phyloP scores from a whole-genome alignment of 108 stramenopile genomes.

The Schizochytrium sp. region DNA sequence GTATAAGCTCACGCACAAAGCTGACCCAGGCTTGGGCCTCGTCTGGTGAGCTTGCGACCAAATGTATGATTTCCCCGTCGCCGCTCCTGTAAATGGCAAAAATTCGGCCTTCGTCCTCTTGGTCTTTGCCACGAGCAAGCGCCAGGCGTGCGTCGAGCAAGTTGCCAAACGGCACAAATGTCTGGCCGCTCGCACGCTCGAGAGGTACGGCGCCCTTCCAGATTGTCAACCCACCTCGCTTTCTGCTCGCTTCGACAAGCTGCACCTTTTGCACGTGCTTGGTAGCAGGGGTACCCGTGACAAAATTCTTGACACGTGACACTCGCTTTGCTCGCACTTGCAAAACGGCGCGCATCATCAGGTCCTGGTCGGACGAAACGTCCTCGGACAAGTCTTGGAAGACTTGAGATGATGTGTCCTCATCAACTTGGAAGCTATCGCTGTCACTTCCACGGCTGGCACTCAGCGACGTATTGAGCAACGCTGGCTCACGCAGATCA shows the following conservation, averaged over 20 bases:
- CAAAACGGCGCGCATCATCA: not conserved
- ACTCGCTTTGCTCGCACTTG: not conserved
- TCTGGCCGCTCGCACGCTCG: not conserved
- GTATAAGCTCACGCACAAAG: not conserved
- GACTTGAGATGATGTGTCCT: too few relatives aligned
- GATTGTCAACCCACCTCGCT: not conserved
- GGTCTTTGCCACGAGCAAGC: too few relatives aligned
- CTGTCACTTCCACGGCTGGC: too few relatives aligned
- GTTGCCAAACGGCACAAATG: not conserved
- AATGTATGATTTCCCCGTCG: not conserved
- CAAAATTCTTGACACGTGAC: not conserved
- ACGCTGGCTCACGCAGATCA: too few relatives aligned
- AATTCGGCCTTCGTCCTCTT: not conserved
- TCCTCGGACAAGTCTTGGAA: too few relatives aligned
- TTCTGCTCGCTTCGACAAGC: not conserved
- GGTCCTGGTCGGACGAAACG: too few relatives aligned
- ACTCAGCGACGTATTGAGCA: too few relatives aligned
- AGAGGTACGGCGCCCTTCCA: not conserved
- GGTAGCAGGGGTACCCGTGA: not conserved
- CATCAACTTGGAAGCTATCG: too few relatives aligned
- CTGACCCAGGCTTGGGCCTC: not conserved
- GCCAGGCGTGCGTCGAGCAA: not conserved
- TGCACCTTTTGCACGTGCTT: not conserved
- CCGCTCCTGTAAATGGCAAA: not conserved
- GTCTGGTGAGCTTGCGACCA: not conserved